Evolutionary conservation across 306 rosid genomes (phyloP).

Genomic region (Fragaria nilgerrensis): DNA sequence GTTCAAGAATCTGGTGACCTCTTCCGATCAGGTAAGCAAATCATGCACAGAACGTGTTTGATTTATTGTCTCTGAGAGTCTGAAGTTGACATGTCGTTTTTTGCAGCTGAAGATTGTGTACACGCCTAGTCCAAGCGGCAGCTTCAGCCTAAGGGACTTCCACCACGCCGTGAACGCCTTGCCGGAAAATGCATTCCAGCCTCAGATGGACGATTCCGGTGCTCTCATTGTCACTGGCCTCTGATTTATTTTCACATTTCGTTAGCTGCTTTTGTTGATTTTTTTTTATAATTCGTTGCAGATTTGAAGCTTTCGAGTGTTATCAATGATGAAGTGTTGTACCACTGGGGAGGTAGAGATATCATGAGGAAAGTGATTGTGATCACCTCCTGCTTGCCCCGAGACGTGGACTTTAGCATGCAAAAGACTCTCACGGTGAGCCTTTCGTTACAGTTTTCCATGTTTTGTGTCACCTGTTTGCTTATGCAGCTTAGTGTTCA

Average conservation of each 20-base stretch:
- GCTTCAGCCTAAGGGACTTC: conserved; percentile 63
- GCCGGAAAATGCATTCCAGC: conserved; percentile 53
- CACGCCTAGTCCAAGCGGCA: conserved; percentile 38
- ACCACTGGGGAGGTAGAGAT: conserved; percentile 72
- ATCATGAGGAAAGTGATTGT: conserved; percentile 62
- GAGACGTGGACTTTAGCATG: conserved; percentile 46
- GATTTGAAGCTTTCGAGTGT: conserved; percentile 61
- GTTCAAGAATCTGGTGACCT: conserved; percentile 41
- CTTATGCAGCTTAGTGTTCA: conserved; percentile 9
- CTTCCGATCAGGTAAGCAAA: conserved; percentile 44
- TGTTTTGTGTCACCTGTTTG: not conserved
- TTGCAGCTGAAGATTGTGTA: conserved; percentile 60
- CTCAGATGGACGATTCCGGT: conserved; percentile 40
- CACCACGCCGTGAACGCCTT: conserved; percentile 58
- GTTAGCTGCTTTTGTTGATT: not conserved
- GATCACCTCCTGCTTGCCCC: conserved; percentile 53
- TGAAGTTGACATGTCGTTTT: conserved; percentile 4
- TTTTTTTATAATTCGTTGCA: conserved; percentile 16
- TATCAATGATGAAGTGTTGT: conserved; percentile 57
- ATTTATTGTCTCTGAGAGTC: not conserved
- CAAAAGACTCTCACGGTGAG: conserved; percentile 59
- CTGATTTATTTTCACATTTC: not conserved
- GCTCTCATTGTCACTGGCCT: conserved; percentile 12
- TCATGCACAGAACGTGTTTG: conserved; percentile 1
- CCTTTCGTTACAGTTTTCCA: conserved; percentile 3